Base-by-base conservation (phyloP, 2,329 filamentous ascomycete genomes). In the Septoria linicola region DNA sequence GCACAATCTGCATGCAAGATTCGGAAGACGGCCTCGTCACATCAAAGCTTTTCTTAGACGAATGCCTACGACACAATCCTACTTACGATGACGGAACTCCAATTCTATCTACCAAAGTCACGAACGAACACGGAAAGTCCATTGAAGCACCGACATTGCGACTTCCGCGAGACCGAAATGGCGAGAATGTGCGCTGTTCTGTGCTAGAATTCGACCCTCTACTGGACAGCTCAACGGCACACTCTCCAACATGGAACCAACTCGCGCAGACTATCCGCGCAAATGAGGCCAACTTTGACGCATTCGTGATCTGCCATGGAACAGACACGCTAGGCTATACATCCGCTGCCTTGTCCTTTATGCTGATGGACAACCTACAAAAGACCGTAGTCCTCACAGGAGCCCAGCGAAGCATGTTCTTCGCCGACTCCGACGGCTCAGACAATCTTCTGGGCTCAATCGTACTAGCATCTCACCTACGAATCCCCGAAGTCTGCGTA, bases 251-350 rank as follows among this genome's bases (percentile, higher is more conserved):
- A 51, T 96, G 89, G 91, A 84, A 87, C 8, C 81, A 89, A 66
- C 93, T 96, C 66, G 89, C 90, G 1, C 74, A 78, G 43, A 82
- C 86, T n/a, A 82, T 96, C 59, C 80, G 83, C 61, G 82, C 86
- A 58, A 96, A 96, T 70, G 96, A 96, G 70, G 84, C 85, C 57
- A 79, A 89, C 0, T 96, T 90, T 64, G 91, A 96, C 68, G 89
- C 88, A 16, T 96, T 96, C 66, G 89, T 96, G 17, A 84, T 96
- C 34, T 82, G 95, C 27, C 90, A 96, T 69, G 90, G 90, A 54
- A 96, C 90, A 5, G 90, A 96, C 71, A 95, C 88, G 37, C 76
- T 96, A 44, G 88, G 74, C 2, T 96, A 96, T 72, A 93, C 89
- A 3, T 88, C 88, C 55, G 95, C 89, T 4, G 91, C 91, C 3